Evolutionary conservation across 139 green algal species (phyloP).

Genomic region (Closterium sp.): DNA sequence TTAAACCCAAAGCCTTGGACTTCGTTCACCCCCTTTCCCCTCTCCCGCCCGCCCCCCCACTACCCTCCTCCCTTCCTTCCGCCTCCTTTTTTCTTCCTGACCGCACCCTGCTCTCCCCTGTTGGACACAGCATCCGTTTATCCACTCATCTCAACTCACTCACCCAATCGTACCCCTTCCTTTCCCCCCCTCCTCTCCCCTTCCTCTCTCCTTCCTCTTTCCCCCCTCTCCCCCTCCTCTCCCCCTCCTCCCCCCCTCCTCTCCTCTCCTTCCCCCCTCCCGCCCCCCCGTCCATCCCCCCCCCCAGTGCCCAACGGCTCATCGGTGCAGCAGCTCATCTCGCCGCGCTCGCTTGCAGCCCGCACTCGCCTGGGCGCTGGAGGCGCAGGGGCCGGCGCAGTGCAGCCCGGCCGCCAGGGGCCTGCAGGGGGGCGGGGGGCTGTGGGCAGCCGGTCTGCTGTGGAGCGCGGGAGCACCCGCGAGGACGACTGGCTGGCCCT

Average conservation of each 20-base stretch:
- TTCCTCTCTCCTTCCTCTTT: background rate
- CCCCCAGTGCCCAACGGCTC: background rate
- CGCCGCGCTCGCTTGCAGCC: background rate
- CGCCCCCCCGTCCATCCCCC: background rate
- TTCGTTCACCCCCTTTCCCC: no score
- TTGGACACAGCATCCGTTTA: no score
- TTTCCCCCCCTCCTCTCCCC: no score
- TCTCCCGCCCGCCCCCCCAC: no score
- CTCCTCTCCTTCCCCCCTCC: background rate
- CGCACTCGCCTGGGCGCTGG: background rate
- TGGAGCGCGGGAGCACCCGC: background rate
- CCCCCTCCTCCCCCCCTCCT: background rate
- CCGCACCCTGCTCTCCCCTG: no score
- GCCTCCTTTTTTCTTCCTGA: background rate
- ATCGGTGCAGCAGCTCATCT: background rate
- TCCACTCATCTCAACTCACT: no score
- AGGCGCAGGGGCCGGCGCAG: background rate
- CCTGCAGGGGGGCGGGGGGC: background rate
- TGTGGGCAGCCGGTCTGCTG: background rate
- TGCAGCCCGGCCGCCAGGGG: background rate
- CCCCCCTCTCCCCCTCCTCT: background rate
- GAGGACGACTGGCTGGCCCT: background rate
- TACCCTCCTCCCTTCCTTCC: no score
- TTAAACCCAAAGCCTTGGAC: no score
- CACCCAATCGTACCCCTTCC: no score